Percentiles rank a stretch among this genome's conserved stretches.
These are phyloP conservation scores for Rhodofomes roseus DNA, from an alignment of 1,284 basidiomycete species.

Conservation along the genomic window DNA sequence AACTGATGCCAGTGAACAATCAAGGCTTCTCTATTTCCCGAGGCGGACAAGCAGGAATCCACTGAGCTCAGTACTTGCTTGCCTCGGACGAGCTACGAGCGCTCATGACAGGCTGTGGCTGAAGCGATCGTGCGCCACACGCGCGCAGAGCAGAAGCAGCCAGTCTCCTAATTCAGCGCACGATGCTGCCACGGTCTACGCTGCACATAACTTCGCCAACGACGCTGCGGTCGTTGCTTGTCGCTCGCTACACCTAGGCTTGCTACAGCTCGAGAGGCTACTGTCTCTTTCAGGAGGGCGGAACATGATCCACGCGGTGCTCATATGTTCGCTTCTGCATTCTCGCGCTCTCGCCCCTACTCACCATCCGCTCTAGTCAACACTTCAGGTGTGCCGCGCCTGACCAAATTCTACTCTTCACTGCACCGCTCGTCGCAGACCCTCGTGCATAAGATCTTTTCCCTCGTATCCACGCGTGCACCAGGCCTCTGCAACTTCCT, in stretches of 20 bases:
- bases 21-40: too few species aligned
- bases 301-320: conserved; percentile 83
- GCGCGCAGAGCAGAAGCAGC: background rate
- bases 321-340: too few species aligned
- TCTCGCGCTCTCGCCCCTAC: background rate
- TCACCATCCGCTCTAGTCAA: conserved; percentile 54
- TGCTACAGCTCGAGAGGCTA: background rate
- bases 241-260: background rate
- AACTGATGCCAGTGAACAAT: too few species aligned
- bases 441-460: conserved; percentile 82
- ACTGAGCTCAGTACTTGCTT: too few species aligned
- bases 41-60: too few species aligned
- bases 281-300: background rate
- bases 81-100: too few species aligned
- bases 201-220: background rate
- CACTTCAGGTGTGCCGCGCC: conserved; percentile 83
- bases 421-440: conserved; percentile 72
- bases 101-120: too few species aligned
- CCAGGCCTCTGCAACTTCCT: conserved; percentile 87
- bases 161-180: background rate
- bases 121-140: background rate
- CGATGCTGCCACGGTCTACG: background rate
- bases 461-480: conserved; percentile 75
- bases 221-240: background rate
- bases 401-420: conserved; percentile 96